Conservation (phyloP, 306 rosid genomes). For the Albizia julibrissin region DNA sequence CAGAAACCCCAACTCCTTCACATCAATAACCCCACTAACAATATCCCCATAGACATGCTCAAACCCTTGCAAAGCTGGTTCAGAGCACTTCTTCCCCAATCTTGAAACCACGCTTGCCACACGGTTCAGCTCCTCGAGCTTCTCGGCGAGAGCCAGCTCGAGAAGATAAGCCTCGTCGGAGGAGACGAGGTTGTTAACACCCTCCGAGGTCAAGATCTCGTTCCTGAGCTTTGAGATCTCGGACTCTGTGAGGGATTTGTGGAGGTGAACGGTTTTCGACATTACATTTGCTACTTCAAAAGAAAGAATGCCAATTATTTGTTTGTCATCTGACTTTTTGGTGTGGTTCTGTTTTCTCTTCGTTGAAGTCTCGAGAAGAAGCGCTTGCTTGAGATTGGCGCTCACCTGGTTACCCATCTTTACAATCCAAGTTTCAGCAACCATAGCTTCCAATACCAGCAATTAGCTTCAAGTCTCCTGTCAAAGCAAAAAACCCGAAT, state of each 20-base stretch:
- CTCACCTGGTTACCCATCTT: constrained; percentile 96
- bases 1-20: constrained; percentile 83
- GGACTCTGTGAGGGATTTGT: constrained; percentile 68
- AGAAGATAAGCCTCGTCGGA: constrained; percentile 68
- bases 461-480: constrained; percentile 25
- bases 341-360: constrained; percentile 47
- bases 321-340: constrained; percentile 37
- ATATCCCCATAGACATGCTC: constrained; percentile 90
- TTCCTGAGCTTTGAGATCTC: constrained; percentile 76
- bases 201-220: constrained; percentile 80
- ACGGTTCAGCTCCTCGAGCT: constrained; percentile 83
- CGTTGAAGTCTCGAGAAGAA: constrained; percentile 61
- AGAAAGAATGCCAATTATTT: constrained; percentile 77
- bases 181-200: constrained; percentile 76
- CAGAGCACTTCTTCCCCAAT: constrained; percentile 83
- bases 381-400: constrained; percentile 80
- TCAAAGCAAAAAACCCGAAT: background rate
- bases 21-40: constrained; percentile 71
- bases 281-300: constrained; percentile 93
- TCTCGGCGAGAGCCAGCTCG: constrained; percentile 84
- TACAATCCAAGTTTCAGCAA: constrained; percentile 92
- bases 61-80: constrained; percentile 90
- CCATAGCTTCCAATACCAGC: constrained; percentile 63
- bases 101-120: constrained; percentile 82
- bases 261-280: constrained; percentile 80